phyloP scores from a whole-genome alignment of 345 rosid species.

The Pistacia vera region DNA sequence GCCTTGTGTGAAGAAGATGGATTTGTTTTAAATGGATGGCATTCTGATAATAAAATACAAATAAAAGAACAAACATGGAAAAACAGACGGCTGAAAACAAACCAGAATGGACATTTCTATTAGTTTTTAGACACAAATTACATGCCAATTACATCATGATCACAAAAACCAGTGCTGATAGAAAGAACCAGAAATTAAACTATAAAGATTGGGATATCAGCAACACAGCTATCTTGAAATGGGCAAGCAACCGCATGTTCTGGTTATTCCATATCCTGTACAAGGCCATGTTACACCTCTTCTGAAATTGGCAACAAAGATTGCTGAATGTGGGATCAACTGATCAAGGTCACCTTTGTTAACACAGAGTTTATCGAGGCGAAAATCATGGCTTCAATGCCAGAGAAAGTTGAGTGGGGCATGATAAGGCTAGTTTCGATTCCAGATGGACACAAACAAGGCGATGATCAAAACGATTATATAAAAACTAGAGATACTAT shows the following conservation, averaged over 20 bases:
- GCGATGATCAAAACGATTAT: conserved; percentile 6
- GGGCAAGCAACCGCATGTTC: conserved; percentile 25
- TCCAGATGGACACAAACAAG: conserved; percentile 23
- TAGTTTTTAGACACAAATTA: too few species aligned
- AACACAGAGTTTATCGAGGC: conserved; percentile 27
- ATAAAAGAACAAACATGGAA: too few species aligned
- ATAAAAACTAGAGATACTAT: conserved; percentile 9
- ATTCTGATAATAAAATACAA: too few species aligned
- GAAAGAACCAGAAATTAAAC: too few species aligned
- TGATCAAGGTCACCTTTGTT: conserved; percentile 44
- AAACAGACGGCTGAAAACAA: too few species aligned
- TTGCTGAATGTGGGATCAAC: conserved; percentile 37
- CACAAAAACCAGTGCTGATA: too few species aligned
- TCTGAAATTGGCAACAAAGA: conserved; percentile 33
- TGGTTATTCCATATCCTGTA: conserved; percentile 34
- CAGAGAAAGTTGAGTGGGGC: not conserved
- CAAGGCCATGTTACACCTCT: conserved; percentile 43
- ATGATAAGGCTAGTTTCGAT: conserved; percentile 26
- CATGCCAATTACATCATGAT: not conserved
- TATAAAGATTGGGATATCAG: too few species aligned
- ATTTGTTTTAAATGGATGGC: too few species aligned
- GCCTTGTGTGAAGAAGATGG: too few species aligned
- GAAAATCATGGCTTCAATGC: conserved; percentile 22
- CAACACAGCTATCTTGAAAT: not conserved
- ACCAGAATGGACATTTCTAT: too few species aligned